Conservation (phyloP, 805 yeast genomes). For the Metschnikowia dekortorum region DNA sequence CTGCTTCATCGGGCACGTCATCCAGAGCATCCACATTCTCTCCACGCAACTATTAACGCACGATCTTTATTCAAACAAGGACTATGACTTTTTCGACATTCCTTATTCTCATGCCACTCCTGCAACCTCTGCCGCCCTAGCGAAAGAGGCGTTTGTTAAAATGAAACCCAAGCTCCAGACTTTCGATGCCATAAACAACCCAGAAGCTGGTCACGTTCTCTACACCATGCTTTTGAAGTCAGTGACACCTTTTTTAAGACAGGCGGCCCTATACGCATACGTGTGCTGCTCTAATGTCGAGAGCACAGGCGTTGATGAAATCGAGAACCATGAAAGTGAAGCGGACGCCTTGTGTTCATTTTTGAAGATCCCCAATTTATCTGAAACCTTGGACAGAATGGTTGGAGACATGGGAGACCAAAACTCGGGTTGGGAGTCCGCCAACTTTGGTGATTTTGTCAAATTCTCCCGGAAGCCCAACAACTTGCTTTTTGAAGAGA, state of each 20-base stretch:
- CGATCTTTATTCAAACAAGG: slow-evolving; percentile 21
- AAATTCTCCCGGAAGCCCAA: slow-evolving; percentile 7
- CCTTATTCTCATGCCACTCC: slow-evolving; percentile 27
- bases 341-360: slow-evolving; percentile 50
- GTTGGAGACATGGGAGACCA: neutral
- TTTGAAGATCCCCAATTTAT: slow-evolving; percentile 43
- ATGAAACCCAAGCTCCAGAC: slow-evolving; percentile 7
- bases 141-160: slow-evolving; percentile 24
- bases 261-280: slow-evolving; percentile 52
- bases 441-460: slow-evolving; percentile 21
- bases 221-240: slow-evolving; percentile 54
- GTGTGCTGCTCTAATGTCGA: slow-evolving; percentile 48
- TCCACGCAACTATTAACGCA: slow-evolving; percentile 25
- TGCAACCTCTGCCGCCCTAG: slow-evolving; percentile 17
- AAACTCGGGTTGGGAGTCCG: slow-evolving; percentile 21
- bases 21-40: slow-evolving; percentile 38
- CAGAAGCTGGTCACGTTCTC: slow-evolving; percentile 35
- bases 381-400: slow-evolving; percentile 15
- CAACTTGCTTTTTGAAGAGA: slow-evolving; percentile 6
- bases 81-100: slow-evolving; percentile 32
- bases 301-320: slow-evolving; percentile 22
- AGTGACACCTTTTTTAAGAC: slow-evolving; percentile 61
- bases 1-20: slow-evolving; percentile 50
- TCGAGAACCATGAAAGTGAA: slow-evolving; percentile 36
- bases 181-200: slow-evolving; percentile 14